Evolutionary conservation across 75 land plant species (phyloP).

Genomic region (Isoetes taiwanensis): DNA sequence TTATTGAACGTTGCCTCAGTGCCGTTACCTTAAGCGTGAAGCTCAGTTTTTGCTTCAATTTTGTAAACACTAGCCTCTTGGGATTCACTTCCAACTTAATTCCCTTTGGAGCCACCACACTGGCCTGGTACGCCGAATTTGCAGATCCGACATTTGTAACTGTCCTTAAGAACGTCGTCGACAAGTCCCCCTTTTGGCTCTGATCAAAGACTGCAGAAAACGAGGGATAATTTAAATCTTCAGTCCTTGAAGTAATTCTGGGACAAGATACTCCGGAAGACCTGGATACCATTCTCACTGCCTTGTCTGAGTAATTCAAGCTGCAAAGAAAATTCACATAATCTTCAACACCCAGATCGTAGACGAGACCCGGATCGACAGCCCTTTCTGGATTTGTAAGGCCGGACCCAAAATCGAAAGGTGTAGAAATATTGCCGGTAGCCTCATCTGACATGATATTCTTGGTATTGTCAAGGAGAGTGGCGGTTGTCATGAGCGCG

Average conservation of each 20-base stretch:
- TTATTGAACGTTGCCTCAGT: slow-evolving; percentile 11
- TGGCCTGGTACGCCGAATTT: slow-evolving; percentile 38
- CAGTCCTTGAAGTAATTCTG: slow-evolving; percentile 10
- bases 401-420: slow-evolving; percentile 60
- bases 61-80: slow-evolving; percentile 39
- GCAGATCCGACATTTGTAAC: slow-evolving; percentile 70
- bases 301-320: slow-evolving; percentile 31
- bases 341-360: slow-evolving; percentile 42
- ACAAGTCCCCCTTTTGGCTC: background rate
- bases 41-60: slow-evolving; percentile 35
- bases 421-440: slow-evolving; percentile 44
- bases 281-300: background rate
- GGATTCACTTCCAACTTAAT: slow-evolving; percentile 54
- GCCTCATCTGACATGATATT: slow-evolving; percentile 53
- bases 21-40: slow-evolving; percentile 33
- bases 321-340: slow-evolving; percentile 66
- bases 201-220: slow-evolving; percentile 45
- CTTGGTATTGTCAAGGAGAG: slow-evolving; percentile 23
- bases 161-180: slow-evolving; percentile 36
- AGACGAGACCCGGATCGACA: slow-evolving; percentile 64
- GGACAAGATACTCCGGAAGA: background rate
- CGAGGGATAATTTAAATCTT: slow-evolving; percentile 77
- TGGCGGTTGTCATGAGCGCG: slow-evolving; percentile 88
- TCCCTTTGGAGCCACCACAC: slow-evolving; percentile 16
- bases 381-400: slow-evolving; percentile 44